A percentile compares a stretch with the other conserved stretches of the same genome.
These are phyloP conservation scores for Colletotrichum navitas DNA, from an alignment of 2,329 filamentous ascomycete genomes.

Conservation along the genomic window DNA sequence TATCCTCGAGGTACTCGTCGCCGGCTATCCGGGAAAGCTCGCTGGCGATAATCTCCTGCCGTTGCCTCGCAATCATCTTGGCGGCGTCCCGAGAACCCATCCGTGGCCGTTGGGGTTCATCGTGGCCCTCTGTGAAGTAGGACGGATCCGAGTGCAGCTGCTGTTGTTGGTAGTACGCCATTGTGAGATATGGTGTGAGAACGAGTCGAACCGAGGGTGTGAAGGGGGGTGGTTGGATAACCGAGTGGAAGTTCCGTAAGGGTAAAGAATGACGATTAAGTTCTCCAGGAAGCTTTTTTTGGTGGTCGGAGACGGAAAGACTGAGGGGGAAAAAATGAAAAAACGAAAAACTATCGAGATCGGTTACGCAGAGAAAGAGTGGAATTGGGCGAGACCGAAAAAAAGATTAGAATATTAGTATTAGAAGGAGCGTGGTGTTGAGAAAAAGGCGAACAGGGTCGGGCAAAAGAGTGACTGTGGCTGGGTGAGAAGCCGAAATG, in stretches of 20 bases:
- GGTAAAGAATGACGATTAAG: constrained; percentile 57
- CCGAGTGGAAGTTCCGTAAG: constrained; percentile 51
- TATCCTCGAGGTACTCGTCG: constrained; percentile 94
- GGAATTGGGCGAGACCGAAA: constrained; percentile 40
- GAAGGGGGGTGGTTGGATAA: constrained; percentile 39
- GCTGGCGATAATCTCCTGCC: constrained; percentile 88
- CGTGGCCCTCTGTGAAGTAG: constrained; percentile 68
- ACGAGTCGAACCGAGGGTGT: constrained; percentile 49
- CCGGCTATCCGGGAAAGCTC: constrained; percentile 87
- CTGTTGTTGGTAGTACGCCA: constrained; percentile 58
- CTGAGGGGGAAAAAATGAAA: constrained; percentile 9
- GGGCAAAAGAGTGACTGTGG: constrained; percentile 69
- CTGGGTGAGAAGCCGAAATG: constrained; percentile 61
- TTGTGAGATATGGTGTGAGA: constrained; percentile 53
- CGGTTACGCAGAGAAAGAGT: constrained; percentile 38
- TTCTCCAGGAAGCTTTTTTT: constrained; percentile 45
- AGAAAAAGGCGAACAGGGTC: constrained; percentile 45
- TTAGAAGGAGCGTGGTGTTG: constrained; percentile 44
- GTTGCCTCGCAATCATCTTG: constrained; percentile 82
- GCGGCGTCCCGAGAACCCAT: constrained; percentile 81
- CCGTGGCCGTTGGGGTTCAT: constrained; percentile 64
- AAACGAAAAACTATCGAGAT: constrained; percentile 33
- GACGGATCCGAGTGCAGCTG: constrained; percentile 56
- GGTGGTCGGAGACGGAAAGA: constrained; percentile 35
- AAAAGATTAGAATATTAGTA: constrained; percentile 45